These are phyloP conservation scores for Cylindrotheca fusiformis DNA, from an alignment of 108 stramenopile species.

Conservation along the genomic window DNA sequence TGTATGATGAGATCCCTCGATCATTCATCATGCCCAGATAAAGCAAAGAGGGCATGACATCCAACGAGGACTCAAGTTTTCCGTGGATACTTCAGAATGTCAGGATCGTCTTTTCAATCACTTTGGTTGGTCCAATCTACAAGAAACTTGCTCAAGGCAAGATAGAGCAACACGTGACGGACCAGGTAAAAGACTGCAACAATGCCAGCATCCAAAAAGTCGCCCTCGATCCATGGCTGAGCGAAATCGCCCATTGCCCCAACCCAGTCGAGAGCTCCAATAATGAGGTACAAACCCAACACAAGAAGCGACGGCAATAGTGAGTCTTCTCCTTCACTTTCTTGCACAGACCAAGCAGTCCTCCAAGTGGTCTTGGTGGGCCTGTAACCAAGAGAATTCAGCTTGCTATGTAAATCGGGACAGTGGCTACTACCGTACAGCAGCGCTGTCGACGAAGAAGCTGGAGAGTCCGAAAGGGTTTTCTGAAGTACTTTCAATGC, in stretches of 20 bases:
- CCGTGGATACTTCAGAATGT: too few relatives aligned
- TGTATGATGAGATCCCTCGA: too few relatives aligned
- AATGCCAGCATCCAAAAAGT: constrained; percentile 23
- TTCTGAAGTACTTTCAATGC: constrained; percentile 51
- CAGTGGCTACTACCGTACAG: constrained; percentile 78
- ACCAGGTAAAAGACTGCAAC: constrained; percentile 45
- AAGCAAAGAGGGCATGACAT: too few relatives aligned
- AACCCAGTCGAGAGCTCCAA: constrained; percentile 86
- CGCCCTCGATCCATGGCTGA: neutral
- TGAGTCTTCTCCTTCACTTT: neutral
- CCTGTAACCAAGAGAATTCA: constrained; percentile 44
- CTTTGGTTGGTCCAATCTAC: constrained; percentile 57
- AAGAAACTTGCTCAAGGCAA: constrained; percentile 69
- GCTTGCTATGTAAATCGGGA: constrained; percentile 57
- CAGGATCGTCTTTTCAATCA: constrained; percentile 8
- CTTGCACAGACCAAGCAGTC: constrained; percentile 58
- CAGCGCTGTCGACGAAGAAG: constrained; percentile 29
- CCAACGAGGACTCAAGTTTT: too few relatives aligned
- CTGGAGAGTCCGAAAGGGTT: constrained; percentile 14
- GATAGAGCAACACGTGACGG: constrained; percentile 68
- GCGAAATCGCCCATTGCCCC: constrained; percentile 48
- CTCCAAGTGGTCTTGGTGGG: constrained; percentile 61
- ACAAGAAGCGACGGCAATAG: constrained; percentile 20
- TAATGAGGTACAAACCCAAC: constrained; percentile 49
- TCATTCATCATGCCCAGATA: too few relatives aligned